Base-by-base conservation (phyloP, 805 yeast genomes). In the Kodamaea jinghongensis region DNA sequence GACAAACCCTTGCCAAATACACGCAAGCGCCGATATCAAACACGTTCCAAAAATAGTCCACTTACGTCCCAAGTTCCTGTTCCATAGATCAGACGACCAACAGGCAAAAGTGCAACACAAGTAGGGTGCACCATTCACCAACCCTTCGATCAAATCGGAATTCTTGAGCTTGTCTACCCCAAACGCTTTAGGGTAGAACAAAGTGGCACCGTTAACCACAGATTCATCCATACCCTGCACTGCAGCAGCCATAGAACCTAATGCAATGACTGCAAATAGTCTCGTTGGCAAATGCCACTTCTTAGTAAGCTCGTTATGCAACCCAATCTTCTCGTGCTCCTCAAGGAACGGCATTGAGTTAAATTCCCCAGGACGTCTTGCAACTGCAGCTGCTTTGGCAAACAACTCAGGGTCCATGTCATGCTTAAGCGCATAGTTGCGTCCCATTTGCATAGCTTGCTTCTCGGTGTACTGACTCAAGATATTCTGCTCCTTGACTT, bases 151-250 rank as follows among this genome's bases (percentile, higher is more conserved):
- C 74, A 83, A 76, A 36, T 74, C 72, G 34, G 77, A 71, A 33
- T 73, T 64, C 34, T 71, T 65, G 52, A 56, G 45, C 2, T 43
- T 40, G 3, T 10, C 12, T 31, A 83, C 66, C 2, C 80, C 82
- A 55, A 82, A 69, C 15, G 65, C 72, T 1, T 47, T 39, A 2
- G 86, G 85, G 56, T 79, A 83, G 46, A 72, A 76, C 16, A 80
- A 55, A 34, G 74, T 76, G 15, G 87, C 87, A 27, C 87, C 88
- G 46, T 81, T 80, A 43, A 79, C 65, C 7, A 80, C 86, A 5
- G 86, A 74, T 55, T 82, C 85, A 56, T 82, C 88, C 85, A 79
- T 79, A 38, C 88, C 88, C 54, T 82, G 88, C 29, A 81, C 84
- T 4, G 83, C 80, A 3, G 85, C 83, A 38, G 85, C 79, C 68